These are phyloP conservation scores for Sporothrix inflata DNA, from an alignment of 2,329 filamentous ascomycete species.

Conservation along the genomic window DNA sequence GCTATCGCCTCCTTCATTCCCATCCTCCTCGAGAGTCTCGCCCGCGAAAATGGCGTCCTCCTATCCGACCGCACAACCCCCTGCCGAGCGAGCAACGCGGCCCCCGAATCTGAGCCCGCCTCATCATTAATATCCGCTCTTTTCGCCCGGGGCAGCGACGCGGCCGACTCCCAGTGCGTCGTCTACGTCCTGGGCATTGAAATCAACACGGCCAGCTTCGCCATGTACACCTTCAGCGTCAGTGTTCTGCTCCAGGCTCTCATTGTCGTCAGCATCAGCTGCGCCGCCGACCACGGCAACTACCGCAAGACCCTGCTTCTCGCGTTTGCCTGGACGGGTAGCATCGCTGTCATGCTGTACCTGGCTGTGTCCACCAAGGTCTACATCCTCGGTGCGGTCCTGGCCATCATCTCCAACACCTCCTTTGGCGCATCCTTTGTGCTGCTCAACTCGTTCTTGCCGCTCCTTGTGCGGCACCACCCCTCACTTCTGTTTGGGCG, in stretches of 20 bases:
- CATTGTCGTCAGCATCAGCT: conserved; percentile 93
- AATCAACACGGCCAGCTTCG: conserved; percentile 95
- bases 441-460: conserved; percentile 91
- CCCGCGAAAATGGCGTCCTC: conserved; percentile 87
- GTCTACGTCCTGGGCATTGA: conserved; percentile 80
- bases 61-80: conserved; percentile 75
- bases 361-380: conserved; percentile 73
- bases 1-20: conserved; percentile 81
- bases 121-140: neutral
- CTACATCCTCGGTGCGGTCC: conserved; percentile 78
- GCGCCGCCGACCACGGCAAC: conserved; percentile 89
- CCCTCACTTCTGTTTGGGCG: conserved; percentile 48
- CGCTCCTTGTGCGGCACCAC: conserved; percentile 86
- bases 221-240: conserved; percentile 95
- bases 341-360: conserved; percentile 84
- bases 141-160: conserved; percentile 38
- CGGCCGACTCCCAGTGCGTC: conserved; percentile 71
- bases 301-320: conserved; percentile 89
- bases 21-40: conserved; percentile 90
- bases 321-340: conserved; percentile 80
- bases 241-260: conserved; percentile 88
- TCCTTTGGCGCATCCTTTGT: conserved; percentile 96
- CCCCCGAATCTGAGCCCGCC: conserved; percentile 2
- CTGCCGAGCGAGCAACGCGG: conserved; percentile 67
- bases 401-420: conserved; percentile 90